Conservation (phyloP, 2,329 filamentous ascomycete species). For the Phaeosphaeriaceae sp. region DNA sequence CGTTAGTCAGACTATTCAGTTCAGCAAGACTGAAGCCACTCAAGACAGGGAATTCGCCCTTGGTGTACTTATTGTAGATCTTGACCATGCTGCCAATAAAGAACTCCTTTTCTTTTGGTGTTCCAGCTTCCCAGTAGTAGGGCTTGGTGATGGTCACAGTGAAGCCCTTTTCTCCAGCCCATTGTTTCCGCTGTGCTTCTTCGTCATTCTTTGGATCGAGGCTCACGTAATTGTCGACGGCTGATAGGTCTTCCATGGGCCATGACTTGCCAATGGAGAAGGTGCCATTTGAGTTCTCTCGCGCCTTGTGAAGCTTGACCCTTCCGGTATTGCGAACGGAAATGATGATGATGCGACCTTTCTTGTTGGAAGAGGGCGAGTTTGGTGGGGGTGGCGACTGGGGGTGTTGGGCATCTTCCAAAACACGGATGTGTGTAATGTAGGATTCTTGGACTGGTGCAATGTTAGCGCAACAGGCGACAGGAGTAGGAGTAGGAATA, state of each 20-base stretch:
- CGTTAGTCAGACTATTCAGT: conserved; percentile 73
- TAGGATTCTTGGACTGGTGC: conserved; percentile 82
- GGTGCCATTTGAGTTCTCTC: conserved; percentile 90
- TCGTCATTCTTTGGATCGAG: conserved; percentile 63
- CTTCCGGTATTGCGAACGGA: conserved; percentile 90
- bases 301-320: conserved; percentile 94
- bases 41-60: conserved; percentile 71
- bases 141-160: conserved; percentile 88
- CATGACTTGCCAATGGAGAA: conserved; percentile 99
- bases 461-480: conserved; percentile 17
- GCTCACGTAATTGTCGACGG: conserved; percentile 81
- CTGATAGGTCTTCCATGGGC: conserved; percentile 87
- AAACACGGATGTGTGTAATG: conserved; percentile 94
- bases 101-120: conserved; percentile 96
- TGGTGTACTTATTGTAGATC: conserved; percentile 94
- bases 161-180: conserved; percentile 86
- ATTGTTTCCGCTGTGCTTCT: conserved; percentile 69
- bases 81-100: conserved; percentile 97
- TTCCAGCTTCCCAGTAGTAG: conserved; percentile 96
- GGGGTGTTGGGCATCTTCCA: conserved; percentile 83
- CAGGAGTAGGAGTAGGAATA: background rate
- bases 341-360: conserved; percentile 89
- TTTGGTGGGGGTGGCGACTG: conserved; percentile 84
- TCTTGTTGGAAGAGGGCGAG: conserved; percentile 76
- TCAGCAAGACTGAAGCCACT: conserved; percentile 83